phyloP scores from a whole-genome alignment of 2,329 filamentous ascomycete species.

The Diaporthe amygdali region DNA sequence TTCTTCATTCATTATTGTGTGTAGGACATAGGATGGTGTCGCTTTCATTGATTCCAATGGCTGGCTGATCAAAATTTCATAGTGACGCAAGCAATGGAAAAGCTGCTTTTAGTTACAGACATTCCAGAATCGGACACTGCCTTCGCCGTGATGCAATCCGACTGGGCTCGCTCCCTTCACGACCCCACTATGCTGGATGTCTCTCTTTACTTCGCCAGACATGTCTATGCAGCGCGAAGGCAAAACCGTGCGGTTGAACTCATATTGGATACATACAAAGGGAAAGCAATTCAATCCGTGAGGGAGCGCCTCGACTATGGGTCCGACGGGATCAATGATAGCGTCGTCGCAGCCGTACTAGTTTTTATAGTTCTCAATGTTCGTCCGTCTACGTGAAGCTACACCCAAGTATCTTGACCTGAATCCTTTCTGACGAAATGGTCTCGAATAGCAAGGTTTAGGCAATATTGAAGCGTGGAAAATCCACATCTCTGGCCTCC shows the following conservation, averaged over 20 bases:
- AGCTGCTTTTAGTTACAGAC: background rate
- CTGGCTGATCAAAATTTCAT: background rate
- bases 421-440: background rate
- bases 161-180: background rate
- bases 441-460: background rate
- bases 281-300: background rate
- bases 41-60: rapidly evolving
- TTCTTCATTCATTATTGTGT: background rate
- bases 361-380: background rate
- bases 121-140: background rate
- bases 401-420: rapidly evolving
- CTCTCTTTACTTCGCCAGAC: background rate
- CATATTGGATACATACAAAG: background rate
- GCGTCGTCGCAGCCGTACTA: background rate
- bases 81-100: background rate
- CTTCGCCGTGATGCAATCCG: background rate
- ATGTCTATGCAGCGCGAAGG: background rate
- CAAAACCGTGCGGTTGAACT: background rate
- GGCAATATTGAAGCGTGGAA: background rate
- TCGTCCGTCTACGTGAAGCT: background rate
- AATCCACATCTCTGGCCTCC: background rate
- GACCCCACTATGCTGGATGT: background rate
- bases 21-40: background rate
- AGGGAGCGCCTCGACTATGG: background rate
- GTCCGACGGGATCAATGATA: background rate